phyloP scores from a whole-genome alignment of 2,329 filamentous ascomycete genomes.

The Aaosphaeria arxii region DNA sequence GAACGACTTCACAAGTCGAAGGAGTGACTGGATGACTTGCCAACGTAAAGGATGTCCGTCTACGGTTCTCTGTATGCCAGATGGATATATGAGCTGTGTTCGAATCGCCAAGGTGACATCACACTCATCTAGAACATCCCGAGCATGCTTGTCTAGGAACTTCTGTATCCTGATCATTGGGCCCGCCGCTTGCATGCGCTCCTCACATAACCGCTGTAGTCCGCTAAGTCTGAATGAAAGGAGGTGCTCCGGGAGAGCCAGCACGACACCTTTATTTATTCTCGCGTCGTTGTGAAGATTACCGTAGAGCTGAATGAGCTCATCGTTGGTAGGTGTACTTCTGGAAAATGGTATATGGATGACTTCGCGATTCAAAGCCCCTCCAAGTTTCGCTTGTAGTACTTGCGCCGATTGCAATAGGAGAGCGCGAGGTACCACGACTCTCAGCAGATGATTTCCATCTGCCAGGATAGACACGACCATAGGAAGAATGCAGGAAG shows the following conservation, averaged over 20 bases:
- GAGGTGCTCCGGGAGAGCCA: constrained; percentile 62
- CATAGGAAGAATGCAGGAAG: constrained; percentile 61
- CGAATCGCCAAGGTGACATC: constrained; percentile 42
- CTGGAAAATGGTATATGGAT: constrained; percentile 59
- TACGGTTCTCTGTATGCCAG: constrained; percentile 38
- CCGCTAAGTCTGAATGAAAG: constrained; percentile 65
- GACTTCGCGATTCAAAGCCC: constrained; percentile 52
- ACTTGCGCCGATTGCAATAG: constrained; percentile 58
- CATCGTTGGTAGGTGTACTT: constrained; percentile 37
- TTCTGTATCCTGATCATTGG: constrained; percentile 52
- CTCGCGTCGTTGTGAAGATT: constrained; percentile 44
- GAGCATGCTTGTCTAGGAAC: constrained; percentile 48
- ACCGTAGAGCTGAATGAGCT: constrained; percentile 31
- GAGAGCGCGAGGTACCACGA: constrained; percentile 57
- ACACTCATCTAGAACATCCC: constrained; percentile 65
- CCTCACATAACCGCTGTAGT: constrained; percentile 54
- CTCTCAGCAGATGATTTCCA: constrained; percentile 46
- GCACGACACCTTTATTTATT: constrained; percentile 50
- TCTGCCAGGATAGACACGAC: constrained; percentile 48
- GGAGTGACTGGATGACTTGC: constrained; percentile 34
- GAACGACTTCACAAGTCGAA: constrained; percentile 26
- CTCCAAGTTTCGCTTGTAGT: constrained; percentile 54
- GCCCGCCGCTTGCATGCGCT: constrained; percentile 38
- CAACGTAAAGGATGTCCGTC: constrained; percentile 42
- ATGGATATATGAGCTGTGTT: constrained; percentile 46